A percentile compares a stretch with the other conserved stretches of the same genome.
Conservation (phyloP, 768 basidiomycete species). For the Amanita fuliginea region DNA sequence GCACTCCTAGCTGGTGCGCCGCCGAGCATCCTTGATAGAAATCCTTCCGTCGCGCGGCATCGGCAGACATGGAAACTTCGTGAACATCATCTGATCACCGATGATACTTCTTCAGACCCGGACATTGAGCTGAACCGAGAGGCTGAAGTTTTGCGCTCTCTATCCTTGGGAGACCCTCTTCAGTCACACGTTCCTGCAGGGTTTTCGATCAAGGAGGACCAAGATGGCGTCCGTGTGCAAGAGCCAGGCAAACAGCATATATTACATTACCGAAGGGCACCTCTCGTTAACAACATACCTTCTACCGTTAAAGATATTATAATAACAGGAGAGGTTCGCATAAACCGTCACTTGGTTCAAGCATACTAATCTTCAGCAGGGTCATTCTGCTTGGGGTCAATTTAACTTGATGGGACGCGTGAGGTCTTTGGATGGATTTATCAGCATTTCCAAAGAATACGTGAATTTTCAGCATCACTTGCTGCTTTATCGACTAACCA, state of each 20-base stretch:
- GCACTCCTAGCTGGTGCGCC: slow-evolving; percentile 59
- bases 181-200: slow-evolving; percentile 50
- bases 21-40: slow-evolving; percentile 57
- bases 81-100: slow-evolving; percentile 51
- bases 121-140: slow-evolving; percentile 18
- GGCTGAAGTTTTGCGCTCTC: slow-evolving; percentile 18
- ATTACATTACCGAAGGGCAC: slow-evolving; percentile 21
- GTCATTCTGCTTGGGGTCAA: slow-evolving; percentile 88
- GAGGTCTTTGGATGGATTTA: slow-evolving; percentile 71
- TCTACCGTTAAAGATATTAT: slow-evolving; percentile 45
- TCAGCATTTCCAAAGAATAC: slow-evolving; percentile 80
- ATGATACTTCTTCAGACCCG: slow-evolving; percentile 19
- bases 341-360: background rate
- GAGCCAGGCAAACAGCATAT: slow-evolving; percentile 27
- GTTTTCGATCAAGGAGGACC: slow-evolving; percentile 35
- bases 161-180: slow-evolving; percentile 51
- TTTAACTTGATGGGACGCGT: slow-evolving; percentile 74
- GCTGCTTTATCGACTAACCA: background rate
- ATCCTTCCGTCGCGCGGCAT: slow-evolving; percentile 63
- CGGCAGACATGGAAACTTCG: slow-evolving; percentile 84
- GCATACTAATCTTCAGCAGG: slow-evolving; percentile 29
- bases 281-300: slow-evolving; percentile 4
- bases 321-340: slow-evolving; percentile 59
- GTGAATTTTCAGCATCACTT: slow-evolving; percentile 26
- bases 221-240: slow-evolving; percentile 34